Evolutionary conservation across 768 basidiomycete genomes (phyloP).

Genomic region (Trametes gibbosa): DNA sequence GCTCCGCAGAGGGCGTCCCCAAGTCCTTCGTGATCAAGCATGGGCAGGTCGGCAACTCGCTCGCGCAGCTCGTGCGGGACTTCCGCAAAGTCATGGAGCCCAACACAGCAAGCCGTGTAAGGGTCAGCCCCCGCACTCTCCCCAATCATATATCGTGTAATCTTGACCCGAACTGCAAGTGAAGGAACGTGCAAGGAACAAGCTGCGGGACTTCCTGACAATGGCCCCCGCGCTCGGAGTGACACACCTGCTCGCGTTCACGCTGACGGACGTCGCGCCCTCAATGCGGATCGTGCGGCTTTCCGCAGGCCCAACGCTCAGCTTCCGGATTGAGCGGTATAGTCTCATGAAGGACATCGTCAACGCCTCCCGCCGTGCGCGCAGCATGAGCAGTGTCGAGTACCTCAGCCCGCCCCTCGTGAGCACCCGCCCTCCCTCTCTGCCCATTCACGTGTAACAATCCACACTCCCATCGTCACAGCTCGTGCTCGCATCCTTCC

Average conservation of each 20-base stretch:
- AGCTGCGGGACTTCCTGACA: constrained; percentile 89
- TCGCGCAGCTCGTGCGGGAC: constrained; percentile 89
- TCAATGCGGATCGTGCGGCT: constrained; percentile 84
- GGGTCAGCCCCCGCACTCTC: constrained; percentile 44
- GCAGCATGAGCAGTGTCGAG: constrained; percentile 74
- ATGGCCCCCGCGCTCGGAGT: constrained; percentile 90
- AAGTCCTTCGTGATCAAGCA: constrained; percentile 98
- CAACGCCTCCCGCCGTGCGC: constrained; percentile 60
- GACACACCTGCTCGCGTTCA: constrained; percentile 91
- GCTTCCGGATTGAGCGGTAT: constrained; percentile 90
- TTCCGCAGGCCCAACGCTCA: constrained; percentile 89
- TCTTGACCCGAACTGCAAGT: constrained; percentile 17
- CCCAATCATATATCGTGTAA: neutral
- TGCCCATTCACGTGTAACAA: neutral
- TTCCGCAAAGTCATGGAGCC: constrained; percentile 97
- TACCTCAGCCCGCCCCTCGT: constrained; percentile 93
- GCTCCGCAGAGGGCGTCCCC: constrained; percentile 46
- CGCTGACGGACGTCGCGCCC: constrained; percentile 80
- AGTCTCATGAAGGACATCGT: constrained; percentile 85
- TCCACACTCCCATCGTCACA: constrained; percentile 31
- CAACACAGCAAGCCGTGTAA: constrained; percentile 91
- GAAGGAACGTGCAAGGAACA: constrained; percentile 88
- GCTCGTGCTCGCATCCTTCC: constrained; percentile 92
- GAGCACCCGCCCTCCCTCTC: constrained; percentile 27
- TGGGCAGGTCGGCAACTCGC: constrained; percentile 85